phyloP scores from a whole-genome alignment of 176 grass and related monocot species.

The Aechmea fasciata region DNA sequence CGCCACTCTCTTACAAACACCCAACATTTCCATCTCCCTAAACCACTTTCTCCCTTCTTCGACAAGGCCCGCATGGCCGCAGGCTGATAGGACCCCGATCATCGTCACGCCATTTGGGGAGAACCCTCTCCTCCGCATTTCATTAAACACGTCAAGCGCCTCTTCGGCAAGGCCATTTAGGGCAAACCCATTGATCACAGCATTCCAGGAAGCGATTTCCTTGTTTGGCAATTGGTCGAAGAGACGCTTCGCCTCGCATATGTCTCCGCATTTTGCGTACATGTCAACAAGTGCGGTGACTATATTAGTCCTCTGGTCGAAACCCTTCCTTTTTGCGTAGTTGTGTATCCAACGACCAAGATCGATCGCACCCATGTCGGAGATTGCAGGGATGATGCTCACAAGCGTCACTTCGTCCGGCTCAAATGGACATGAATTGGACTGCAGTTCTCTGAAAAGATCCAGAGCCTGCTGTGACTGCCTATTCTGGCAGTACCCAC shows the following conservation, averaged over 20 bases:
- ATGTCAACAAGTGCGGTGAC: constrained; percentile 14
- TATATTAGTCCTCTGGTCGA: constrained; percentile 16
- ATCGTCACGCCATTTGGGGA: constrained; percentile 13
- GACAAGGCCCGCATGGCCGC: constrained; percentile 18
- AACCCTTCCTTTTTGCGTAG: constrained; percentile 12
- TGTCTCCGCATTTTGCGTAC: constrained; percentile 21
- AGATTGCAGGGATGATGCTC: constrained; percentile 18
- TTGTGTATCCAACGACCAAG: constrained; percentile 21
- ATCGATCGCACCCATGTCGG: constrained; percentile 19
- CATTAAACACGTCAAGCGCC: constrained; percentile 7
- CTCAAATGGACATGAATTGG: not conserved
- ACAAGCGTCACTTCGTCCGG: constrained; percentile 18
- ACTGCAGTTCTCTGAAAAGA: constrained; percentile 15
- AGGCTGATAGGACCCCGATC: constrained; percentile 19
- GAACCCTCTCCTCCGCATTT: constrained; percentile 12
- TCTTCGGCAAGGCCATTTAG: constrained; percentile 12
- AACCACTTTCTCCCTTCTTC: constrained; percentile 18
- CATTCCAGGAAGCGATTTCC: constrained; percentile 17
- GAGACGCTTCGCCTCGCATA: not conserved
- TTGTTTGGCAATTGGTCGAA: constrained; percentile 6
- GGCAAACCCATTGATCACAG: constrained; percentile 21
- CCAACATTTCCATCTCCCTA: constrained; percentile 15
- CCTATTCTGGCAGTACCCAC: constrained; percentile 21
- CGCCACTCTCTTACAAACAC: constrained; percentile 4
- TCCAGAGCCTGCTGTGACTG: constrained; percentile 11